Percentiles rank a stretch among this genome's conserved stretches.
phyloP scores from a whole-genome alignment of 2,329 filamentous ascomycete genomes.

The Sporothrix sp. region DNA sequence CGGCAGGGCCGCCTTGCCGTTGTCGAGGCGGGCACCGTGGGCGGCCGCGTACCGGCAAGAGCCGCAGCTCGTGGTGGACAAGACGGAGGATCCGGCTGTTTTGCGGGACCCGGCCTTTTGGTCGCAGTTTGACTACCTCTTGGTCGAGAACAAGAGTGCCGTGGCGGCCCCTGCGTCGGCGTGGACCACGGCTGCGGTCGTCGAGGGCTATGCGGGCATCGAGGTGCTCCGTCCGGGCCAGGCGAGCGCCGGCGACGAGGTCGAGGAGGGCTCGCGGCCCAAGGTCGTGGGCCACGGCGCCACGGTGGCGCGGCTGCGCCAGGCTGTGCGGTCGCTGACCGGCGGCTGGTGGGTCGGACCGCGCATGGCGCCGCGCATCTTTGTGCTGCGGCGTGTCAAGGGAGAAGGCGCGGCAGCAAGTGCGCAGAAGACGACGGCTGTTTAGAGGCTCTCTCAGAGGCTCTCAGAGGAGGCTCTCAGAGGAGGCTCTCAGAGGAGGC shows the following conservation, averaged over 20 bases:
- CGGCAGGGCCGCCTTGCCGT: neutral
- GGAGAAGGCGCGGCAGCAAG: slow-evolving; percentile 3
- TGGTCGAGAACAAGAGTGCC: slow-evolving; percentile 43
- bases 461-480: too few species aligned
- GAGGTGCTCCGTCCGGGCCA: slow-evolving; percentile 45
- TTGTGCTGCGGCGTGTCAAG: slow-evolving; percentile 35
- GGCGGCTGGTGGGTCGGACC: slow-evolving; percentile 58
- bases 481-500: too few species aligned
- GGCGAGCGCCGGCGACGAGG: slow-evolving; percentile 15
- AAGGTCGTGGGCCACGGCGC: slow-evolving; percentile 37
- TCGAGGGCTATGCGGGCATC: slow-evolving; percentile 49
- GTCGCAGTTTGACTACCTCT: slow-evolving; percentile 52
- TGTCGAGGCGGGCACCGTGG: neutral
- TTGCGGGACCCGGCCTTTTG: slow-evolving; percentile 45
- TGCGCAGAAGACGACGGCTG: neutral
- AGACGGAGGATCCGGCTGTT: slow-evolving; percentile 48
- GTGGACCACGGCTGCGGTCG: slow-evolving; percentile 48
- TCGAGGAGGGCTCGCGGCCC: slow-evolving; percentile 16
- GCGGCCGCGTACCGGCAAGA: neutral
- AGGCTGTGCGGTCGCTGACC: slow-evolving; percentile 35
- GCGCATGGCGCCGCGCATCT: slow-evolving; percentile 46
- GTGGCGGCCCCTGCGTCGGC: slow-evolving; percentile 31
- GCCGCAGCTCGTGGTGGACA: slow-evolving; percentile 40
- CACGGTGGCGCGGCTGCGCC: slow-evolving; percentile 30
- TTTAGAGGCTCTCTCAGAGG: too few species aligned